phyloP scores from a whole-genome alignment of 169 alveolate genomes.

The Theileria sp. region DNA sequence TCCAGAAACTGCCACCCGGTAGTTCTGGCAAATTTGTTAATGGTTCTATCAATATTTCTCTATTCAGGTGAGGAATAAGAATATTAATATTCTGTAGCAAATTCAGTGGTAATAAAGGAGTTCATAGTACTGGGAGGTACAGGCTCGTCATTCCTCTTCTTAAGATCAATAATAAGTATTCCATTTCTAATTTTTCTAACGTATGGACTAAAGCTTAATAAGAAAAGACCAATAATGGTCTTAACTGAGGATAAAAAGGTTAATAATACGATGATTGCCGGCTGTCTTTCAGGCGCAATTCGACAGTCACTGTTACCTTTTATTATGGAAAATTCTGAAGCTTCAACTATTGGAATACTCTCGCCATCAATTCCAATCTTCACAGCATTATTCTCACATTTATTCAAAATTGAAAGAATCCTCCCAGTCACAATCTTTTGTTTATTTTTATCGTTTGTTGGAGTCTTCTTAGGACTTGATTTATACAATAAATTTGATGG shows the following conservation, averaged over 20 bases:
- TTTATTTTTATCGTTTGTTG: conserved; percentile 52
- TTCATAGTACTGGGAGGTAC: conserved; percentile 30
- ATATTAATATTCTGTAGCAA: conserved; percentile 5
- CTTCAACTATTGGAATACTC: conserved; percentile 37
- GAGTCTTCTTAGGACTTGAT: conserved; percentile 61
- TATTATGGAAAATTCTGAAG: conserved; percentile 55
- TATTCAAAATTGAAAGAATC: conserved; percentile 52
- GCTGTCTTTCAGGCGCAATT: conserved; percentile 62
- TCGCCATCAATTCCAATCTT: conserved; percentile 68
- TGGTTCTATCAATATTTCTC: conserved; percentile 20
- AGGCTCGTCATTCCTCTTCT: conserved; percentile 17
- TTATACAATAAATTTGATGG: conserved; percentile 26
- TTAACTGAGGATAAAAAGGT: neutral
- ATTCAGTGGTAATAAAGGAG: conserved; percentile 14
- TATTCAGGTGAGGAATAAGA: conserved; percentile 11
- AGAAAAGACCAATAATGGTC: neutral
- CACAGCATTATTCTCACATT: conserved; percentile 65
- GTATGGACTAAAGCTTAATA: neutral
- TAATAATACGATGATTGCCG: conserved; percentile 12
- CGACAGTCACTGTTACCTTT: conserved; percentile 62
- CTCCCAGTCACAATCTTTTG: conserved; percentile 45
- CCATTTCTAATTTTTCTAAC: neutral
- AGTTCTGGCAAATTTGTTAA: conserved; percentile 16
- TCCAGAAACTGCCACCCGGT: neutral
- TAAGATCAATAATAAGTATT: conserved; percentile 24